Evolutionary conservation across 257 asterid genomes (phyloP).

Genomic region (Solanum sitiens): DNA sequence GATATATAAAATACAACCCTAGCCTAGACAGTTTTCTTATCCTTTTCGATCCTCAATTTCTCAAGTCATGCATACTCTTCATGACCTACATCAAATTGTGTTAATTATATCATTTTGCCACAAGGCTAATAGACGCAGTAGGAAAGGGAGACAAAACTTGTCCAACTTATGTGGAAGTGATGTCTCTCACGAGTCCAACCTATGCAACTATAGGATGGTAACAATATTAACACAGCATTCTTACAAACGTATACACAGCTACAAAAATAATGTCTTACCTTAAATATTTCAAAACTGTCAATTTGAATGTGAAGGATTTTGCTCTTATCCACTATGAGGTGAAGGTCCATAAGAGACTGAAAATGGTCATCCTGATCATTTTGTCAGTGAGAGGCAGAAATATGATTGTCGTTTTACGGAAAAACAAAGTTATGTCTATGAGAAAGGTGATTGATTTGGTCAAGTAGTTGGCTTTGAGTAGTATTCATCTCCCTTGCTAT

Average conservation of each 20-base stretch:
- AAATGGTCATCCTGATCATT: not conserved
- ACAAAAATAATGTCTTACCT: not conserved
- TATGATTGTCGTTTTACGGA: not conserved
- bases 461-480: not conserved
- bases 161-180: not conserved
- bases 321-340: not conserved
- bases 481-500: not conserved
- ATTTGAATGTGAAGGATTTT: not conserved
- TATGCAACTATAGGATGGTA: not conserved
- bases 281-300: not conserved
- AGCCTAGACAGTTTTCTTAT: not conserved
- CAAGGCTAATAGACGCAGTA: not conserved
- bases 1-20: not conserved
- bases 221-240: not conserved
- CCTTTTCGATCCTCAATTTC: not conserved
- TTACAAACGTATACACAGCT: not conserved
- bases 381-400: not conserved
- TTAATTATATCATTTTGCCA: not conserved
- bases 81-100: not conserved
- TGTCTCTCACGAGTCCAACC: not conserved
- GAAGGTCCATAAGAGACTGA: not conserved
- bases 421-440: not conserved
- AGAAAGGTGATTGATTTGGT: not conserved
- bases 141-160: not conserved
- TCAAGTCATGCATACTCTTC: not conserved